Base-by-base conservation (phyloP, 441 rosid genomes). In the Arabidopsis lyrata region DNA sequence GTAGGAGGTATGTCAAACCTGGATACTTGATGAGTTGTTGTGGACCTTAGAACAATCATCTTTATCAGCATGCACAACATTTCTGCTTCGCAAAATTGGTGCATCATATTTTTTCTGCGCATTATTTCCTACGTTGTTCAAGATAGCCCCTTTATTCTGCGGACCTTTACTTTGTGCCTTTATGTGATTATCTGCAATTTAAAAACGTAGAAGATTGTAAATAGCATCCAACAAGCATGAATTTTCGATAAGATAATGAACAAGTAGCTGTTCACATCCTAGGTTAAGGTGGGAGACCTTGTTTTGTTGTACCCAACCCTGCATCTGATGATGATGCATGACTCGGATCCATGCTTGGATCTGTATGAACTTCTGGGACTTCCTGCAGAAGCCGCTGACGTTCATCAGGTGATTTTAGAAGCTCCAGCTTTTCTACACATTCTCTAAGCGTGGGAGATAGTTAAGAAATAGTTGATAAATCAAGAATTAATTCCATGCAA, bases 401-500 rank as follows among this genome's bases (percentile, higher is more conserved):
- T 79, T 87, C 97, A 78, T 84, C 85, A 14, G 86, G 86, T 31
- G 97, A 94, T 58, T 86, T 77, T 80, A 96, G 81, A 77, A 86
- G 88, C 86, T 85, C 88, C 77, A 92, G 77, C 80, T 90, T 96
- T 83, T 87, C 92, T 22, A 88, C 77, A 66, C 77, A 90, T 86
- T 90, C 99, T 82, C 91, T 87, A 72, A 84, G 90, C 84, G 99
- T 94, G 85, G 77, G 87, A 65, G 77, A 78, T 48, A 10, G 98
- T 96, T 81, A 96, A 93, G 98, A 85, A 89, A 81, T 36, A 68
- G 58, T 50, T 57, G 24, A 58, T 35, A 73, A 54, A 58, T 55
- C 65, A 70, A 66, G 56, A 22, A 14, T 48, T 72, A 13, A 57
- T 67, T 52, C 76, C 67, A 75, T 20, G 65, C 64, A 72, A 54